phyloP scores from a whole-genome alignment of 108 stramenopile genomes.

The Parietichytrium sp. region DNA sequence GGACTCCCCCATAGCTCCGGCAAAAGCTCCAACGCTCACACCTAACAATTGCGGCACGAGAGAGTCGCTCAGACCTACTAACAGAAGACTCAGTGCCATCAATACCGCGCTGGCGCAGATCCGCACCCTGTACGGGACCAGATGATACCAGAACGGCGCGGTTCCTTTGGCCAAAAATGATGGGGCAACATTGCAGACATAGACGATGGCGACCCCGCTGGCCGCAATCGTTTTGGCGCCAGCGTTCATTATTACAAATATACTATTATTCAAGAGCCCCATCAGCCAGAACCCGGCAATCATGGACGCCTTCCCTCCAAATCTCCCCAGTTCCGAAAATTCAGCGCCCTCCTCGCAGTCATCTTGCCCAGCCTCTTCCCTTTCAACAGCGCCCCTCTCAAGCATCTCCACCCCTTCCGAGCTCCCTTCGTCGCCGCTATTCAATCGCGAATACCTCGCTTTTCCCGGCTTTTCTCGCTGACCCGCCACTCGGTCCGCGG shows the following conservation, averaged over 20 bases:
- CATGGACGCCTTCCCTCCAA: too few relatives aligned
- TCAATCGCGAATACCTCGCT: too few relatives aligned
- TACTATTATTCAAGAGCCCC: constrained; percentile 74
- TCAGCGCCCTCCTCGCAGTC: too few relatives aligned
- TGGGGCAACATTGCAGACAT: constrained; percentile 70
- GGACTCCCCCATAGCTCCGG: constrained; percentile 79
- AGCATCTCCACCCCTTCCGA: too few relatives aligned
- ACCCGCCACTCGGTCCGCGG: too few relatives aligned
- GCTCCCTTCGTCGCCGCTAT: too few relatives aligned
- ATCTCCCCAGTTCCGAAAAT: too few relatives aligned
- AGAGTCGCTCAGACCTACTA: constrained; percentile 51
- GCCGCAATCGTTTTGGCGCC: constrained; percentile 72
- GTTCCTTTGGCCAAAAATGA: constrained; percentile 62
- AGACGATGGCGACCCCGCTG: constrained; percentile 76
- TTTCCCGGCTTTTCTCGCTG: too few relatives aligned
- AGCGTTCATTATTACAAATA: constrained; percentile 79
- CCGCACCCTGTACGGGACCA: constrained; percentile 65
- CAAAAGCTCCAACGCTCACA: constrained; percentile 68
- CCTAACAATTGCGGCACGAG: constrained; percentile 65
- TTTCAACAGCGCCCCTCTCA: too few relatives aligned
- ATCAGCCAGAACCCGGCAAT: constrained; percentile 67
- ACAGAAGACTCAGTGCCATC: constrained; percentile 60
- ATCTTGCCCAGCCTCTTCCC: too few relatives aligned
- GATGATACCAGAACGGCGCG: constrained; percentile 79
- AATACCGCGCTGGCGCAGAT: constrained; percentile 54